A percentile compares a stretch with the other conserved stretches of the same genome.
Evolutionary conservation across 352 stramenopile genomes (phyloP).

Genomic region (Pythium utonaiense): DNA sequence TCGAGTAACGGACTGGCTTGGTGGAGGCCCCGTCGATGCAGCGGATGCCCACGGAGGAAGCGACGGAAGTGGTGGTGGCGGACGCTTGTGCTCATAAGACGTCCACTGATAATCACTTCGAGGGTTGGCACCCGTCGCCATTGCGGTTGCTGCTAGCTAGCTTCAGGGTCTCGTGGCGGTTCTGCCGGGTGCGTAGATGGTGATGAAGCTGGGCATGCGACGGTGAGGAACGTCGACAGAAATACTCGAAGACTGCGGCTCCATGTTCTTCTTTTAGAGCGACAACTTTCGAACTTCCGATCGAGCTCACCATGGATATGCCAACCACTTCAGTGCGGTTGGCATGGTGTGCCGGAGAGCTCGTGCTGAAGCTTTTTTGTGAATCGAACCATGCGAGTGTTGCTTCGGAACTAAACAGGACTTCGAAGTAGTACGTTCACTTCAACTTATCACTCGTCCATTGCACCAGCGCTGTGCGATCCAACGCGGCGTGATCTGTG

Average conservation of each 20-base stretch:
- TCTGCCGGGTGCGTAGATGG: neutral
- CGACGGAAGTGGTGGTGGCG: conserved; percentile 38
- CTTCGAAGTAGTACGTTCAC: too few relatives aligned
- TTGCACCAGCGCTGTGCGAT: neutral
- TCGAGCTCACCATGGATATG: too few relatives aligned
- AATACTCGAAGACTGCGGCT: neutral
- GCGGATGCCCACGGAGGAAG: conserved; percentile 41
- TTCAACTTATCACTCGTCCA: too few relatives aligned
- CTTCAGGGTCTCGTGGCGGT: neutral
- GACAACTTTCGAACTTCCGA: too few relatives aligned
- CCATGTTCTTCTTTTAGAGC: neutral
- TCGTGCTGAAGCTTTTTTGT: too few relatives aligned
- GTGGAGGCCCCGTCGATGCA: neutral
- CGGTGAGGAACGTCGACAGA: neutral
- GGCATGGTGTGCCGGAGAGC: too few relatives aligned
- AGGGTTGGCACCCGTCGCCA: conserved; percentile 6
- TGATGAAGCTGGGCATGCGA: neutral
- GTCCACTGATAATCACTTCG: conserved; percentile 23
- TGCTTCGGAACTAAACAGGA: too few relatives aligned
- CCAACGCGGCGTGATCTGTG: neutral
- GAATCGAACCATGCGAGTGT: too few relatives aligned
- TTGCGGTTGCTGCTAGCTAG: neutral
- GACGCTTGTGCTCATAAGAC: conserved; percentile 26
- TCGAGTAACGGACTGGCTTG: neutral
- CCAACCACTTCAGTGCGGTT: too few relatives aligned